Conservation (phyloP, 2,329 filamentous ascomycete genomes). For the Claviceps sp. region DNA sequence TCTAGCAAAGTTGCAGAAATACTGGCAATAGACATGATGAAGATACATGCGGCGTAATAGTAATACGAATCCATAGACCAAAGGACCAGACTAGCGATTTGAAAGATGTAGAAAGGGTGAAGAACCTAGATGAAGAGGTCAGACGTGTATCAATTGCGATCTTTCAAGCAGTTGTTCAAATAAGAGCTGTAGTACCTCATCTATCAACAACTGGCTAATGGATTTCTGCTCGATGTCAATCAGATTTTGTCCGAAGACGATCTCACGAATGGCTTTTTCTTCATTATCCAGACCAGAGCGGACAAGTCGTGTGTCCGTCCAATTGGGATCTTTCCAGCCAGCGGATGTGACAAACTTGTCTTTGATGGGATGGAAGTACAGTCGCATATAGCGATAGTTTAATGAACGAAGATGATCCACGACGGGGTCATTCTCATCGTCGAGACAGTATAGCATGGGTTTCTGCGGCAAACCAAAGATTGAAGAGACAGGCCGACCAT, state of each 20-base stretch:
- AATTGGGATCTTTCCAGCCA: constrained; percentile 88
- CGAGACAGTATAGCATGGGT: constrained; percentile 35
- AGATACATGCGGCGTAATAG: constrained; percentile 92
- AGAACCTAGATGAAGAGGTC: constrained; percentile 46
- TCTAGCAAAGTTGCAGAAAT: constrained; percentile 83
- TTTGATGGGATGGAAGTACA: constrained; percentile 78
- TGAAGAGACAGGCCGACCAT: constrained; percentile 42
- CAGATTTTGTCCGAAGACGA: constrained; percentile 78
- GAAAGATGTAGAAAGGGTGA: constrained; percentile 97
- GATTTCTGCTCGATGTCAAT: constrained; percentile 93
- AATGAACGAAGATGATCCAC: constrained; percentile 62
- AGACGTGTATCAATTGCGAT: neutral
- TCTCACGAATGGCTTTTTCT: constrained; percentile 68
- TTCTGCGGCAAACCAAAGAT: constrained; percentile 58
- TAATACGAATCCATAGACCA: constrained; percentile 97
- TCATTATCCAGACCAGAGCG: constrained; percentile 76
- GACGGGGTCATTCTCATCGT: constrained; percentile 58
- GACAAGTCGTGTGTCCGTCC: constrained; percentile 65
- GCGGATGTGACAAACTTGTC: constrained; percentile 80
- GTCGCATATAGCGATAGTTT: constrained; percentile 88
- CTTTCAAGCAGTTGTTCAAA: neutral
- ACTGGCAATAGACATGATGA: constrained; percentile 84
- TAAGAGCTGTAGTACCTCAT: constrained; percentile 52
- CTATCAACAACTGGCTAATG: constrained; percentile 66
- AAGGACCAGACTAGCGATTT: constrained; percentile 82